Base-by-base conservation (phyloP, 2,329 filamentous ascomycete species). In the Orbilia javanica region DNA sequence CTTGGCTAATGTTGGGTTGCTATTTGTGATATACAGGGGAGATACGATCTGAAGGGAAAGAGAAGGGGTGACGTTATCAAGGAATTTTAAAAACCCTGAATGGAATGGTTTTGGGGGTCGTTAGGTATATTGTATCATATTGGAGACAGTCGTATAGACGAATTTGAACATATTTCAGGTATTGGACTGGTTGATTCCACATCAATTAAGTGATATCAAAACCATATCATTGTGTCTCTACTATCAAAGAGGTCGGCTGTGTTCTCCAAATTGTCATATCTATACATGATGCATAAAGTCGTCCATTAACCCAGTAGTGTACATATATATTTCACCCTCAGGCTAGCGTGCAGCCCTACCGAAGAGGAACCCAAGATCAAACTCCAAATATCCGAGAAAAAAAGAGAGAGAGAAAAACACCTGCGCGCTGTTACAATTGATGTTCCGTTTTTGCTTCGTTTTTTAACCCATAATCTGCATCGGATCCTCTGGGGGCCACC, bases 401-500 rank as follows among this genome's bases (percentile, higher is more conserved):
- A 44, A 39, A 20, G 34, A 29, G 10, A 34, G 10, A 34, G 4
- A 34, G 10, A 34, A 34, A 34, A 34, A n/a, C n/a, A n/a, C n/a
- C n/a, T n/a, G n/a, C n/a, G n/a, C 31, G 10, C 31, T 34, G 31
- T n/a, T 39, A 22, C n/a, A n/a, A n/a, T n/a, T n/a, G n/a, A n/a
- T n/a, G n/a, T n/a, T n/a, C n/a, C n/a, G n/a, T n/a, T n/a, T n/a
- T 15, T 15, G 36, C 36, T 15, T 15, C 36, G 2, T 13, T 13
- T 39, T 79, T 84, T 84, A 96, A 13, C 96, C 96, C 96, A 99
- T 99, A 81, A 99, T 86, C 86, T 99, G 96, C 83, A 93, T 88
- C 81, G 96, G 88, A 86, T 98, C 95, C 82, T 94, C 91, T 0
- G 96, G 96, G 73, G 94, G 94, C 96, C 96, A 99, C 81, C 95